Evolutionary conservation across 805 yeast species (phyloP).

Genomic region (Wickerhamiella shivajii): DNA sequence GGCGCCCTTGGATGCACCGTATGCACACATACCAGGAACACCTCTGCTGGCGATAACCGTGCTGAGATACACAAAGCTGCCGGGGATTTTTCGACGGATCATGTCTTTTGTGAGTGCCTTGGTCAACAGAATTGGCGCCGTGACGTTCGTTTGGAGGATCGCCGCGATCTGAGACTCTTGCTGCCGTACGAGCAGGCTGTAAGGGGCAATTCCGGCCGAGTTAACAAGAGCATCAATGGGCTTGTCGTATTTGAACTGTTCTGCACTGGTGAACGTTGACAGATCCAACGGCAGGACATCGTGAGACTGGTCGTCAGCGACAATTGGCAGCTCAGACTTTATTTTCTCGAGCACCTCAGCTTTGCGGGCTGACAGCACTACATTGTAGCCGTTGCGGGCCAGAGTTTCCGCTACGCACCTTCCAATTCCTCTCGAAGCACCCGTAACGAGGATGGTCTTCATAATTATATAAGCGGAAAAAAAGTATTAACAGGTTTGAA

Average conservation of each 20-base stretch:
- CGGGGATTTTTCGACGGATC: slow-evolving; percentile 26
- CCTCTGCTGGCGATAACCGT: slow-evolving; percentile 38
- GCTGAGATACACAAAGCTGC: slow-evolving; percentile 45
- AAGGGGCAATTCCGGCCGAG: slow-evolving; percentile 45
- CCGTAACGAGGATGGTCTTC: slow-evolving; percentile 32
- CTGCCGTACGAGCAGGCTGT: slow-evolving; percentile 34
- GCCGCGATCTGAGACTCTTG: slow-evolving; percentile 29
- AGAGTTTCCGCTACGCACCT: slow-evolving; percentile 37
- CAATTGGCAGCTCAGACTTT: slow-evolving; percentile 13
- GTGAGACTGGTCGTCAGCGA: slow-evolving; percentile 9
- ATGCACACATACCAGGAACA: slow-evolving; percentile 42
- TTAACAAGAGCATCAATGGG: slow-evolving; percentile 37
- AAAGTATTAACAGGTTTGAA: not conserved
- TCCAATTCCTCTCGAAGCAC: slow-evolving; percentile 62
- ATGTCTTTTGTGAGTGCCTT: slow-evolving; percentile 38
- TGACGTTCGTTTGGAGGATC: slow-evolving; percentile 41
- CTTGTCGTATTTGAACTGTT: not conserved
- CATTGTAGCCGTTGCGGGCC: slow-evolving; percentile 36
- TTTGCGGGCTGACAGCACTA: slow-evolving; percentile 39
- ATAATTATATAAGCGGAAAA: not conserved
- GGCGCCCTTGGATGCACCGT: slow-evolving; percentile 61
- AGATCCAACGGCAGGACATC: slow-evolving; percentile 14
- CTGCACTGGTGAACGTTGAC: slow-evolving; percentile 3
- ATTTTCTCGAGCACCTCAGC: slow-evolving; percentile 25
- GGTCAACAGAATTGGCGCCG: slow-evolving; percentile 46